Conservation (phyloP, 108 stramenopile species). For the Ochromonas danica region DNA sequence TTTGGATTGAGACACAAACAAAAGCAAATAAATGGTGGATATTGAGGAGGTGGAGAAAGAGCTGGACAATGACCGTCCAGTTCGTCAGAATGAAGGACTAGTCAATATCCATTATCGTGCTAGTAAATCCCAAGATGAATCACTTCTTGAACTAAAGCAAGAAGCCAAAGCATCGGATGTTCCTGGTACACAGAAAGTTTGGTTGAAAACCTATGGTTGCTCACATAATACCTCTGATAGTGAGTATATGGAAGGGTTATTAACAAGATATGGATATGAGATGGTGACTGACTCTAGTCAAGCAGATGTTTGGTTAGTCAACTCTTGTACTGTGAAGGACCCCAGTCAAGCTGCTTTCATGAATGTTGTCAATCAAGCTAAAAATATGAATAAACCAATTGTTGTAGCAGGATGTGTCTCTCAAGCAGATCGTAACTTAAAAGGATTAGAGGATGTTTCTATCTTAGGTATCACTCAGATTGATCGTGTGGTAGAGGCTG, state of each 20-base stretch:
- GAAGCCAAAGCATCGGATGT: too few relatives aligned
- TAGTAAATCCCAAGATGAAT: too few relatives aligned
- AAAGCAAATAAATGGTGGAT: too few relatives aligned
- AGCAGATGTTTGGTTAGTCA: slow-evolving; percentile 46
- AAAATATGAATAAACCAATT: slow-evolving; percentile 31
- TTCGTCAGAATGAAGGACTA: too few relatives aligned
- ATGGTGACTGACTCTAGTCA: not conserved
- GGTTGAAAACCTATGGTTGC: slow-evolving; percentile 54
- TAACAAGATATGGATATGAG: slow-evolving; percentile 48
- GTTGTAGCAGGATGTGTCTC: slow-evolving; percentile 59
- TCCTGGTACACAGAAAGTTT: slow-evolving; percentile 40
- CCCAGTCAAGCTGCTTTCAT: slow-evolving; percentile 49
- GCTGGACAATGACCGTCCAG: not conserved
- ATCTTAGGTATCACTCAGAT: slow-evolving; percentile 52
- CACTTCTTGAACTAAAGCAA: too few relatives aligned
- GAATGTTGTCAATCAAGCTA: slow-evolving; percentile 32
- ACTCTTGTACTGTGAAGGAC: slow-evolving; percentile 60
- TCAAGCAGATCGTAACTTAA: slow-evolving; percentile 47
- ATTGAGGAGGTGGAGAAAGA: not conserved
- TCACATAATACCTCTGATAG: slow-evolving; percentile 53
- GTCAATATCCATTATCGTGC: too few relatives aligned
- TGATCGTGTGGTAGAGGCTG: slow-evolving; percentile 52
- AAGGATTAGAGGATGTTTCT: slow-evolving; percentile 34
- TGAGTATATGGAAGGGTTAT: slow-evolving; percentile 58
- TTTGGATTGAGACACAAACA: too few relatives aligned